A percentile compares a stretch with the other conserved stretches of the same genome.
These are phyloP conservation scores for Hortiboletus flavorubellus DNA, from an alignment of 768 basidiomycete species.

Conservation along the genomic window DNA sequence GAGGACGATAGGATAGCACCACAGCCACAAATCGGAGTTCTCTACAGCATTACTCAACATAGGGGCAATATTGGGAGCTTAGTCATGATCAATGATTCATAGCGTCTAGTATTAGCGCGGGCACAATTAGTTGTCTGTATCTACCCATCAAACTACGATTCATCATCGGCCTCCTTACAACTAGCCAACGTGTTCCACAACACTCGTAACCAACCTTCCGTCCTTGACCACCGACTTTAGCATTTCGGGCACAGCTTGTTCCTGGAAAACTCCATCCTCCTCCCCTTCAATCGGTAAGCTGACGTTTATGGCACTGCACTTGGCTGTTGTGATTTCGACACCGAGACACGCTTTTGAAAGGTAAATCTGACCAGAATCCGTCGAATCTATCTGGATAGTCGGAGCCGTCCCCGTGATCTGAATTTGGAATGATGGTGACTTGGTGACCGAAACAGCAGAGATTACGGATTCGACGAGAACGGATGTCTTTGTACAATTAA, in stretches of 20 bases:
- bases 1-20: neutral
- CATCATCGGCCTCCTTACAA: neutral
- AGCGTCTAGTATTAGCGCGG: neutral
- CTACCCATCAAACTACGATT: neutral
- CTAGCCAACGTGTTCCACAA: slow-evolving; percentile 82
- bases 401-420: slow-evolving; percentile 90
- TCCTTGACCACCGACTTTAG: slow-evolving; percentile 76
- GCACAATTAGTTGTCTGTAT: neutral
- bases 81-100: no score
- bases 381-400: slow-evolving; percentile 90
- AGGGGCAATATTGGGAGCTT: no score
- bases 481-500: slow-evolving; percentile 84
- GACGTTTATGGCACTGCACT: slow-evolving; percentile 91
- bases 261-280: slow-evolving; percentile 89
- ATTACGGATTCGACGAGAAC: slow-evolving; percentile 90
- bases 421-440: slow-evolving; percentile 88
- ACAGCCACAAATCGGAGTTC: neutral
- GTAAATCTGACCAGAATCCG: slow-evolving; percentile 94
- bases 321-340: slow-evolving; percentile 88
- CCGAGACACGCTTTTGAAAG: slow-evolving; percentile 78
- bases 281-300: slow-evolving; percentile 82
- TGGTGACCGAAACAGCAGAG: slow-evolving; percentile 85
- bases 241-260: slow-evolving; percentile 94
- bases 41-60: neutral
- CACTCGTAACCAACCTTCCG: slow-evolving; percentile 83